Evolutionary conservation across 176 grass and related monocot genomes (phyloP).

Genomic region (Triticum dicoccoides): DNA sequence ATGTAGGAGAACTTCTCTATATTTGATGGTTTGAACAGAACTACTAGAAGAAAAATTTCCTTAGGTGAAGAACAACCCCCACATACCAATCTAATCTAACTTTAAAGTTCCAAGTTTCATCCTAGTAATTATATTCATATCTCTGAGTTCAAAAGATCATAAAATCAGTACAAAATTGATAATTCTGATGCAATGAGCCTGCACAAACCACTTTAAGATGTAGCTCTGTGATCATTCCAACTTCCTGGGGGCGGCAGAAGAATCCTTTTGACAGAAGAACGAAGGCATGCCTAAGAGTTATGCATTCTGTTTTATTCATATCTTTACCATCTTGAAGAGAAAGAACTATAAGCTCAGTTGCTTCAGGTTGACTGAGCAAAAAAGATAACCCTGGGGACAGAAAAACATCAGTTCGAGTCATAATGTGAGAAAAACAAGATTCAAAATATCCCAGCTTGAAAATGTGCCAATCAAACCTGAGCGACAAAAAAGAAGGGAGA

Average conservation of each 20-base stretch:
- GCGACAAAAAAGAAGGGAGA: constrained; percentile 85
- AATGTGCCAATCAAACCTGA: constrained; percentile 54
- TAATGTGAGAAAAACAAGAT: constrained; percentile 9
- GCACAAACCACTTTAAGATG: constrained; percentile 94
- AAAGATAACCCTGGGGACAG: constrained; percentile 74
- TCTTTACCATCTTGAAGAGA: constrained; percentile 80
- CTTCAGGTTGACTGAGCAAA: constrained; percentile 84
- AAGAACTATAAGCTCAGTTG: constrained; percentile 82
- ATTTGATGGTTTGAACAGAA: neutral
- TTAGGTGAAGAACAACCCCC: neutral
- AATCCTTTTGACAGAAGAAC: constrained; percentile 87
- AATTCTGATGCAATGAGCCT: constrained; percentile 6
- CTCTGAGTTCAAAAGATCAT: neutral
- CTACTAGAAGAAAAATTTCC: neutral
- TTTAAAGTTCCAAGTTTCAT: constrained; percentile 1
- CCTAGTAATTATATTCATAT: neutral
- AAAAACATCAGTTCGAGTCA: constrained; percentile 8
- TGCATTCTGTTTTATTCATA: constrained; percentile 80
- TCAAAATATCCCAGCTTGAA: constrained; percentile 17
- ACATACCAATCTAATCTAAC: neutral
- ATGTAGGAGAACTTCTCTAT: neutral
- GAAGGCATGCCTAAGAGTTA: constrained; percentile 82
- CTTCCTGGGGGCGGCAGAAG: constrained; percentile 85
- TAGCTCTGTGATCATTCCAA: constrained; percentile 81
- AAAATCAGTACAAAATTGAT: constrained; percentile 5